Percentiles rank a stretch among this genome's conserved stretches.
Evolutionary conservation across 2,329 filamentous ascomycete species (phyloP).

Genomic region (Aureobasidium sp.): DNA sequence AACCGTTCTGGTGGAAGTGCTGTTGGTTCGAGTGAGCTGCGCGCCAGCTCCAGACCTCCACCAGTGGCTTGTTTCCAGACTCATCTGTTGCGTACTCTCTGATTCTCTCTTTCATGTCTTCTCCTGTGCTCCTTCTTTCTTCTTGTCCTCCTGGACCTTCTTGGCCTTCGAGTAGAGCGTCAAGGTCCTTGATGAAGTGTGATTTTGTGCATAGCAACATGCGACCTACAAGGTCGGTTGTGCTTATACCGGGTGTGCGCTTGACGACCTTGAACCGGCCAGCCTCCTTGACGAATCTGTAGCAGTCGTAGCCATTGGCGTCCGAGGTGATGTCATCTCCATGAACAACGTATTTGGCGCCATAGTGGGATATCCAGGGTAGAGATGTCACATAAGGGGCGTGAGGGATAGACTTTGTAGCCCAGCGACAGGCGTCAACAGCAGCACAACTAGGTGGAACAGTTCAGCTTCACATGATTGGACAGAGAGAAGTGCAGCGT

Average conservation of each 20-base stretch:
- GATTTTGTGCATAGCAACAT: slow-evolving; percentile 95
- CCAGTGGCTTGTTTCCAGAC: slow-evolving; percentile 68
- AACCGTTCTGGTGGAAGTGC: slow-evolving; percentile 46
- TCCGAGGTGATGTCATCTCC: slow-evolving; percentile 97
- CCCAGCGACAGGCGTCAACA: slow-evolving; percentile 92
- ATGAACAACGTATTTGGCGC: slow-evolving; percentile 92
- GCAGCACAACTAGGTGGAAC: slow-evolving; percentile 53
- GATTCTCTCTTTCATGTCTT: slow-evolving; percentile 69
- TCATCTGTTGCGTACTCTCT: slow-evolving; percentile 82
- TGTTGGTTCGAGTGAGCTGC: slow-evolving; percentile 14
- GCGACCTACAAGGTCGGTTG: slow-evolving; percentile 92
- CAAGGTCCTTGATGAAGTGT: slow-evolving; percentile 69
- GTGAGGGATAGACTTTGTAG: slow-evolving; percentile 71
- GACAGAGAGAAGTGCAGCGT: background rate
- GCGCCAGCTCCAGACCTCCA: slow-evolving; percentile 77
- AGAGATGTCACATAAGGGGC: slow-evolving; percentile 93
- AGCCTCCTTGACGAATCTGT: slow-evolving; percentile 92
- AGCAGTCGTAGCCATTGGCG: slow-evolving; percentile 88
- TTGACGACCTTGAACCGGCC: slow-evolving; percentile 95
- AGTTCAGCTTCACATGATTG: background rate
- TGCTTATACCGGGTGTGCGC: slow-evolving; percentile 91
- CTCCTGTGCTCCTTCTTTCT: slow-evolving; percentile 57
- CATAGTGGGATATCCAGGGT: slow-evolving; percentile 90
- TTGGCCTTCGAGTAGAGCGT: slow-evolving; percentile 58
- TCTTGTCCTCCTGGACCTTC: slow-evolving; percentile 64